These are phyloP conservation scores for Alternaria ventricosa DNA, from an alignment of 2,329 filamentous ascomycete genomes.

Conservation along the genomic window DNA sequence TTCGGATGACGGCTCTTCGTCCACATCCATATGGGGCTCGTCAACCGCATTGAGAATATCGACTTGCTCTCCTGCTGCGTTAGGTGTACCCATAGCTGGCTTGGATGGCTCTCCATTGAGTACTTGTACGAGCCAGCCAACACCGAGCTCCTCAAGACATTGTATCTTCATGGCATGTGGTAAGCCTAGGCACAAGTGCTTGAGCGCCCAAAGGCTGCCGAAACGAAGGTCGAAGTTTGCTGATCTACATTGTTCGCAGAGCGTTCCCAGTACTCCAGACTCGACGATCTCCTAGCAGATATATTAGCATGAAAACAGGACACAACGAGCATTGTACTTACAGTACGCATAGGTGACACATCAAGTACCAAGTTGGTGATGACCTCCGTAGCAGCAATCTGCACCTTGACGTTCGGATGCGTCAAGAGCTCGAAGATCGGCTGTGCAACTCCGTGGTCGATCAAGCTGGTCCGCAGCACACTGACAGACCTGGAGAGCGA, in stretches of 20 bases:
- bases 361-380: constrained; percentile 86
- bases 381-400: constrained; percentile 83
- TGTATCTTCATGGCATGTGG: constrained; percentile 75
- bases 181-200: constrained; percentile 81
- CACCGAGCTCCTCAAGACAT: constrained; percentile 77
- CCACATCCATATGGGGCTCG: constrained; percentile 51
- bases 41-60: constrained; percentile 63
- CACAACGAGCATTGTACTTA: constrained; percentile 54
- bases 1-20: constrained; percentile 43
- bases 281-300: constrained; percentile 67
- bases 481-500: constrained; percentile 85
- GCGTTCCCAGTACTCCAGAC: constrained; percentile 73
- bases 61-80: constrained; percentile 66
- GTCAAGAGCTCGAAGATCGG: constrained; percentile 78
- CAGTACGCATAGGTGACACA: constrained; percentile 89
- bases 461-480: constrained; percentile 82
- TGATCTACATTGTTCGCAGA: constrained; percentile 86
- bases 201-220: constrained; percentile 91
- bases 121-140: constrained; percentile 80
- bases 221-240: constrained; percentile 78
- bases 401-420: constrained; percentile 77
- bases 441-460: constrained; percentile 81
- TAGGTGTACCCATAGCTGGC: constrained; percentile 61
- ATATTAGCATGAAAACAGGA: constrained; percentile 13
- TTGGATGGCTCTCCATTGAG: constrained; percentile 66